These are phyloP conservation scores for Nothophaeocryptopus gaeumannii DNA, from an alignment of 2,329 filamentous ascomycete genomes.

Conservation along the genomic window DNA sequence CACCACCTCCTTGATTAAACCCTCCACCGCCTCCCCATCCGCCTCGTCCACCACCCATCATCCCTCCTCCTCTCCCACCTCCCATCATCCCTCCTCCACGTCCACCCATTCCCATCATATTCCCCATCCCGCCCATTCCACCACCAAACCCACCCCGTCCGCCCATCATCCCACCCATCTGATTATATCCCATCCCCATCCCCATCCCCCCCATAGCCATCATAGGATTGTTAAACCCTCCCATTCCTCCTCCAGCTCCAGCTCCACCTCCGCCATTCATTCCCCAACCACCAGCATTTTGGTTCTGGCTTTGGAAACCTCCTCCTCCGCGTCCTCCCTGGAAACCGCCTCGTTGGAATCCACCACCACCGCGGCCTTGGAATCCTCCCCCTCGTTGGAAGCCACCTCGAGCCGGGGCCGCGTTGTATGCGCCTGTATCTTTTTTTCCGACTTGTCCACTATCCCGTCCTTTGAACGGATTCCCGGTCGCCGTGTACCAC, in stretches of 20 bases:
- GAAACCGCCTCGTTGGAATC: constrained; percentile 28
- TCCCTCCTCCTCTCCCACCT: constrained; percentile 41
- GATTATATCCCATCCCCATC: constrained; percentile 10
- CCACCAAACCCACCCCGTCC: constrained; percentile 8
- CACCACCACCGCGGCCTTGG: constrained; percentile 47
- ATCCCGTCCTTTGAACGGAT: constrained; percentile 49
- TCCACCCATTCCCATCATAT: constrained; percentile 39
- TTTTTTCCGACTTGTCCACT: constrained; percentile 38
- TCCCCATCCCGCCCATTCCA: constrained; percentile 37
- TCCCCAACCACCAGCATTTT: constrained; percentile 19
- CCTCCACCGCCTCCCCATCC: constrained; percentile 55
- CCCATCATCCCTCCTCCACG: constrained; percentile 36
- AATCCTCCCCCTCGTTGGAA: constrained; percentile 39
- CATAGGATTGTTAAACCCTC: constrained; percentile 18
- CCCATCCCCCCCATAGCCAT: constrained; percentile 18
- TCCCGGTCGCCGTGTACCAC: constrained; percentile 17
- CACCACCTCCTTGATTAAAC: constrained; percentile 48
- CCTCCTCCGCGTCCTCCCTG: constrained; percentile 28
- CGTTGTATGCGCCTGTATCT: constrained; percentile 35
- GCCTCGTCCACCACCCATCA: constrained; percentile 43
- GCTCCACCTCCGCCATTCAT: constrained; percentile 25
- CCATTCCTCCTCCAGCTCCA: constrained; percentile 13
- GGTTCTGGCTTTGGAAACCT: constrained; percentile 26
- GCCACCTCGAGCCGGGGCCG: constrained; percentile 9
- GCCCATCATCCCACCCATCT: constrained; percentile 27